Evolutionary conservation across 768 basidiomycete genomes (phyloP).

Genomic region (Lyophyllum atratum): DNA sequence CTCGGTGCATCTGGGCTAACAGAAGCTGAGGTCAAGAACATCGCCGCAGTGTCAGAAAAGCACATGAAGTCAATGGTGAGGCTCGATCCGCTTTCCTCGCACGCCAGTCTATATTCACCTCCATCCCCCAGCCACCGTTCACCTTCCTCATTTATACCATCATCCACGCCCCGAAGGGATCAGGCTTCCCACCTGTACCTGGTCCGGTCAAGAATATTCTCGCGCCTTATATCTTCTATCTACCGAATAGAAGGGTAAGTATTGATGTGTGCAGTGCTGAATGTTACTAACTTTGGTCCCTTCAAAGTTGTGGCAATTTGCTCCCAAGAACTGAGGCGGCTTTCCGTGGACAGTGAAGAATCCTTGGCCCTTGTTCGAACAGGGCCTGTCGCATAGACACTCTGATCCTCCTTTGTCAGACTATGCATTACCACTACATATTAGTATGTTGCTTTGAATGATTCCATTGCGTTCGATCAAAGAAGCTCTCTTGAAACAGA

Average conservation of each 20-base stretch:
- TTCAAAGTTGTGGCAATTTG: constrained; percentile 12
- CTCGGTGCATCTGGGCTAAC: constrained; percentile 20
- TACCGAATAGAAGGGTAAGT: constrained; percentile 16
- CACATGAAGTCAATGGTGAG: constrained; percentile 23
- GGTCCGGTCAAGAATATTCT: constrained; percentile 16
- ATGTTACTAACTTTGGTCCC: background rate
- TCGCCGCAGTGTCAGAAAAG: constrained; percentile 15
- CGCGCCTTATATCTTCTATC: constrained; percentile 18
- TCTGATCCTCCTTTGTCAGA: background rate
- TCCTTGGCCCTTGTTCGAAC: background rate
- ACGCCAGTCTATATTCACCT: background rate
- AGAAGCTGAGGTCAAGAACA: constrained; percentile 17
- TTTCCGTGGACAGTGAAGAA: background rate
- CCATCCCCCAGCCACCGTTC: constrained; percentile 5
- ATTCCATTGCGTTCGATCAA: background rate
- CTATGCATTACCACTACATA: too few species aligned
- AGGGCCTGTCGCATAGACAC: background rate
- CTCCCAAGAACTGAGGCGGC: constrained; percentile 3
- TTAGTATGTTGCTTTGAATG: background rate
- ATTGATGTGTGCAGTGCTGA: background rate
- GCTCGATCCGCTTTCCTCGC: background rate
- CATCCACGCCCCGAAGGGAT: constrained; percentile 17
- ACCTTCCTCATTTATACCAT: constrained; percentile 20
- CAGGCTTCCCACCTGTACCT: constrained; percentile 18
- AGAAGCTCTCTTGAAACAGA: background rate